phyloP scores from a whole-genome alignment of 371 early-diverging fungal species.

The Lichtheimia hyalospora region DNA sequence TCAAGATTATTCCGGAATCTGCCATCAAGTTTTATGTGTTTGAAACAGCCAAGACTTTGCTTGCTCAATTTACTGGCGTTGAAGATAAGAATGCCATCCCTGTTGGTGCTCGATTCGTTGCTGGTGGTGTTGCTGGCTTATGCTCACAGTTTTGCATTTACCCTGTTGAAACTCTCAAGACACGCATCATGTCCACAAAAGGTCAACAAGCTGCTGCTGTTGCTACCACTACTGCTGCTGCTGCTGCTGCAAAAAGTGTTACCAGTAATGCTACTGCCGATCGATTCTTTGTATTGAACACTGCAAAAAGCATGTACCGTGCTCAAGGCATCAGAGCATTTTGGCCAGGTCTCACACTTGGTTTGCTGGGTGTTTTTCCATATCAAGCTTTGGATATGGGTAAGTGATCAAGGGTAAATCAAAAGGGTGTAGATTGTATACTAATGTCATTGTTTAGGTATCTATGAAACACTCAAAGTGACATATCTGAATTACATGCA shows the following conservation, averaged over 20 bases:
- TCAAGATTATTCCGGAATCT: constrained; percentile 83
- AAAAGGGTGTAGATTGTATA: neutral
- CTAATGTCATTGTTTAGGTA: constrained; percentile 13
- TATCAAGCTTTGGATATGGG: constrained; percentile 81
- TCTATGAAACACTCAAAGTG: constrained; percentile 77
- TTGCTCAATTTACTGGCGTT: constrained; percentile 49
- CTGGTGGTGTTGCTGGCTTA: constrained; percentile 83
- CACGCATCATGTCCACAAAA: constrained; percentile 71
- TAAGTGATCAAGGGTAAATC: neutral
- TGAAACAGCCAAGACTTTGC: constrained; percentile 64
- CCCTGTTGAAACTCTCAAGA: constrained; percentile 81
- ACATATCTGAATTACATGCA: constrained; percentile 61
- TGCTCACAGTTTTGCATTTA: constrained; percentile 77
- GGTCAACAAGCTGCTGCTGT: neutral
- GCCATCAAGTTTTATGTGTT: constrained; percentile 77
- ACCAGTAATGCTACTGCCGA: neutral
- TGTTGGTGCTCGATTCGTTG: constrained; percentile 67
- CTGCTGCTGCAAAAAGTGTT: neutral
- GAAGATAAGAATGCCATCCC: constrained; percentile 59
- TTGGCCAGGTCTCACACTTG: constrained; percentile 69
- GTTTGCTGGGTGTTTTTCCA: constrained; percentile 77
- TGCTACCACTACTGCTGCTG: neutral
- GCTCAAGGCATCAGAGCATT: constrained; percentile 67
- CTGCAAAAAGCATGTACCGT: constrained; percentile 60
- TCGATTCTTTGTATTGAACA: constrained; percentile 34